Evolutionary conservation across 306 rosid species (phyloP).

Genomic region (Castanospermum australe): DNA sequence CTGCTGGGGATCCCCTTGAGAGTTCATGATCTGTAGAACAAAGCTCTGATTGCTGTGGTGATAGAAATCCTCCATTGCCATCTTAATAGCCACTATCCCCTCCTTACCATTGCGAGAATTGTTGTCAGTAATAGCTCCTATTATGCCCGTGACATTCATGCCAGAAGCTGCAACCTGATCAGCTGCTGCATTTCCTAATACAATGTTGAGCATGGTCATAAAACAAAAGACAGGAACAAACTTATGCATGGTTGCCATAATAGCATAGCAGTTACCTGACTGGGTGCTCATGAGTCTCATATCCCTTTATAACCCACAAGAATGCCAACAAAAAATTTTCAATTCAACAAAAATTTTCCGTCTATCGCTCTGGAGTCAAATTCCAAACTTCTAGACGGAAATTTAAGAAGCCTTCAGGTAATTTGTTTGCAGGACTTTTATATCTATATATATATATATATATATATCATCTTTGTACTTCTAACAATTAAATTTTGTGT

Average conservation of each 20-base stretch:
- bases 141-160: not conserved
- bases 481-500: not conserved
- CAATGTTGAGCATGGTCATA: not conserved
- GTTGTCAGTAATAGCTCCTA: slow-evolving; percentile 42
- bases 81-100: slow-evolving; percentile 46
- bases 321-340: not conserved
- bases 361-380: not conserved
- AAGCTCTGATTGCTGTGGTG: slow-evolving; percentile 18
- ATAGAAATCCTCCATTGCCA: slow-evolving; percentile 43
- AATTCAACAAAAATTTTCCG: not conserved
- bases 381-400: not conserved
- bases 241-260: not conserved
- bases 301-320: not conserved
- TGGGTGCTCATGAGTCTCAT: not conserved
- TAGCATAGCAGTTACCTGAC: not conserved
- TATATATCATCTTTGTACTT: not conserved
- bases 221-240: not conserved
- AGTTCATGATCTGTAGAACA: slow-evolving; percentile 25
- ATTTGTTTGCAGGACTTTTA: not conserved
- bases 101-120: slow-evolving; percentile 48
- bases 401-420: not conserved
- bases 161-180: not conserved
- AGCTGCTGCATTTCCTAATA: not conserved
- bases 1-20: slow-evolving; percentile 37
- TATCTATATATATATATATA: too few relatives aligned